Conservation (phyloP, 441 rosid species). For the Capsella rubella region DNA sequence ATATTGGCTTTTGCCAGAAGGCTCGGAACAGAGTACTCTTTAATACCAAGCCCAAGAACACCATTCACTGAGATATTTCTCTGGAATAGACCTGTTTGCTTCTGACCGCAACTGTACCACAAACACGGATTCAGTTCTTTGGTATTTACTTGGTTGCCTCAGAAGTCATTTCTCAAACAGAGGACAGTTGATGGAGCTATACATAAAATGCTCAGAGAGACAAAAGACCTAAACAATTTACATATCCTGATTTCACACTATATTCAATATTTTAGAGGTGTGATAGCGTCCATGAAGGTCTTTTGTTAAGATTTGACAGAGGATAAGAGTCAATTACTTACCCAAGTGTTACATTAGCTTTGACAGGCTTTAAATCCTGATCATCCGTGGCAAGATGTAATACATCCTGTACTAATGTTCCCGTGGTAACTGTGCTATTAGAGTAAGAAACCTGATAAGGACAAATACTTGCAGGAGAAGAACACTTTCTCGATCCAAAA, state of each 20-base stretch:
- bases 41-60: constrained; percentile 86
- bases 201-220: constrained; percentile 8
- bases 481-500: constrained; percentile 46
- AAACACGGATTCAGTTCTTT: constrained; percentile 37
- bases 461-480: constrained; percentile 61
- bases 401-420: constrained; percentile 71
- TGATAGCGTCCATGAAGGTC: background rate
- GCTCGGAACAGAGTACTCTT: constrained; percentile 80
- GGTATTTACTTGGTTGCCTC: constrained; percentile 37
- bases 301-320: constrained; percentile 2
- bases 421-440: constrained; percentile 56
- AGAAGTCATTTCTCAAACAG: constrained; percentile 29
- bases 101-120: constrained; percentile 74
- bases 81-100: constrained; percentile 78
- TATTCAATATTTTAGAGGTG: background rate
- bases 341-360: constrained; percentile 78
- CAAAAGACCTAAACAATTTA: constrained; percentile 8
- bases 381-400: constrained; percentile 67
- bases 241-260: background rate
- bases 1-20: constrained; percentile 69
- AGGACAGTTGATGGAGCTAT: background rate
- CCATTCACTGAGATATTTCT: constrained; percentile 75
- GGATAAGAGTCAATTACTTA: constrained; percentile 43
- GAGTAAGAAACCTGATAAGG: constrained; percentile 68
- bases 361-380: constrained; percentile 41